Evolutionary conservation across 2,329 filamentous ascomycete species (phyloP).

Genomic region (Alternaria alternata): DNA sequence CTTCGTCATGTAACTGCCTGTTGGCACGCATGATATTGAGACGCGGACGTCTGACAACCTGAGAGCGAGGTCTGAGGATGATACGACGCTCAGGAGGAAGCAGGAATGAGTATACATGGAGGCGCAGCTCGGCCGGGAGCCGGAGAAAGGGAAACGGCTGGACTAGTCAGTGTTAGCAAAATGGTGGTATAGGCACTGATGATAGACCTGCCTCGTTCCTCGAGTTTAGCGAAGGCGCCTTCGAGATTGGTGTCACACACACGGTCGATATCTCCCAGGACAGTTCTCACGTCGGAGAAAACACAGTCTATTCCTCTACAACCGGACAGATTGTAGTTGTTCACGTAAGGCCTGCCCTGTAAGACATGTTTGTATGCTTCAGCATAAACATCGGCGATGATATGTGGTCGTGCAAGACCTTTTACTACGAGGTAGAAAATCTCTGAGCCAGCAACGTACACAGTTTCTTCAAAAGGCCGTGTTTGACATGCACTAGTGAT

Average conservation of each 20-base stretch:
- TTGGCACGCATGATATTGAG: constrained; percentile 30
- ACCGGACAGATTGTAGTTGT: constrained; percentile 19
- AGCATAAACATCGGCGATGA: constrained; percentile 29
- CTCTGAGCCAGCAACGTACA: constrained; percentile 31
- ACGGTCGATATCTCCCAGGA: constrained; percentile 28
- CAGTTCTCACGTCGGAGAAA: constrained; percentile 30
- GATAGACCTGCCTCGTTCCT: constrained; percentile 23
- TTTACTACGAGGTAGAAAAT: constrained; percentile 29
- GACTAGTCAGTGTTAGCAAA: constrained; percentile 20
- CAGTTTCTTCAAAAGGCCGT: constrained; percentile 14
- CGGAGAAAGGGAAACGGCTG: constrained; percentile 32
- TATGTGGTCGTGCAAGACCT: constrained; percentile 23
- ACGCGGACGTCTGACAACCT: constrained; percentile 7
- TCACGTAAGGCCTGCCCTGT: constrained; percentile 23
- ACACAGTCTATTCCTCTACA: constrained; percentile 26
- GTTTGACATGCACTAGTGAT: constrained; percentile 10
- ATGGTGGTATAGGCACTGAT: too few relatives aligned
- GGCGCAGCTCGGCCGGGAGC: constrained; percentile 35
- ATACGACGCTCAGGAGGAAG: constrained; percentile 26
- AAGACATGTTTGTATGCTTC: constrained; percentile 29
- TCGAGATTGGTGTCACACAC: constrained; percentile 28
- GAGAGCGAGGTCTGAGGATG: constrained; percentile 1
- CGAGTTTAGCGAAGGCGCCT: constrained; percentile 16
- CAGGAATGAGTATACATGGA: constrained; percentile 28
- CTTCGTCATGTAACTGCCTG: constrained; percentile 27